phyloP scores from a whole-genome alignment of 176 grass and related monocot species.

The Microstegium vimineum region DNA sequence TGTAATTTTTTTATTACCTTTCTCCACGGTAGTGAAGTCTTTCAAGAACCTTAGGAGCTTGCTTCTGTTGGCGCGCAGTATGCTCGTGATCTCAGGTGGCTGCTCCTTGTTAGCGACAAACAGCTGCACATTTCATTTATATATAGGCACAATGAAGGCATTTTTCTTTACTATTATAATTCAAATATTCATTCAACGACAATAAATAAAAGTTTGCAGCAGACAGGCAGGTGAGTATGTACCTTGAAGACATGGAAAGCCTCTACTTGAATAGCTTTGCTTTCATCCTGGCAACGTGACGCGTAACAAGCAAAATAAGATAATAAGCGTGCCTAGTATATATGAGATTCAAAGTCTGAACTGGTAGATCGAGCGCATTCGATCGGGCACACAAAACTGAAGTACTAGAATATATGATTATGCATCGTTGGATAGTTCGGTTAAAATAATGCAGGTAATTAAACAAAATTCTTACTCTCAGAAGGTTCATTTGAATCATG shows the following conservation, averaged over 20 bases:
- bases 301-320: neutral
- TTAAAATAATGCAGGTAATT: neutral
- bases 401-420: neutral
- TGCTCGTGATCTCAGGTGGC: slow-evolving; percentile 42
- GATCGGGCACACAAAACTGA: neutral
- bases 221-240: neutral
- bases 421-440: neutral
- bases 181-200: neutral
- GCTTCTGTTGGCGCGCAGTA: slow-evolving; percentile 52
- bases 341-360: neutral
- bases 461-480: slow-evolving; percentile 37
- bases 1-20: too few relatives aligned
- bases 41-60: slow-evolving; percentile 55
- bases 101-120: slow-evolving; percentile 55
- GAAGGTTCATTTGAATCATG: slow-evolving; percentile 61
- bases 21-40: slow-evolving; percentile 41
- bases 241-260: slow-evolving; percentile 72
- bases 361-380: neutral
- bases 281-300: slow-evolving; percentile 40
- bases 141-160: neutral
- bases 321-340: neutral
- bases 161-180: neutral
- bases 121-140: too few relatives aligned
- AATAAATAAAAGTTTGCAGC: neutral
- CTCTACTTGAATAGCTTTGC: slow-evolving; percentile 58